Evolutionary conservation across 2,329 filamentous ascomycete species (phyloP), one percentile per base, ranked within the genome.

Genomic region (Alternaria angustiovoidea): DNA sequence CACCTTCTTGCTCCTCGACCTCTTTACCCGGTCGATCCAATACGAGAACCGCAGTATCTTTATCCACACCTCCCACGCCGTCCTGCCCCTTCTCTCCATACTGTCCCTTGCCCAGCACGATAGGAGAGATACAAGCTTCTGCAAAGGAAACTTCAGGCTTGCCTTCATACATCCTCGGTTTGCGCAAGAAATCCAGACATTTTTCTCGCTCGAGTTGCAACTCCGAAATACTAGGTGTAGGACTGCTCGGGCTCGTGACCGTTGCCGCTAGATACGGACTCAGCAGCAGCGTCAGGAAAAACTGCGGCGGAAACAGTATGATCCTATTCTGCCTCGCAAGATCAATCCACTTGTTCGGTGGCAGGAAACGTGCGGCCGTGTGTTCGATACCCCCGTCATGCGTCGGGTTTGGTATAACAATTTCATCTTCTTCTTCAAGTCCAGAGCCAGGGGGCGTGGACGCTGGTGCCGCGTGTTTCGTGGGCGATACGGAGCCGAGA

Each of bases 241-340:
- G 72, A 0, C 64, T 71, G 1, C 65, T 64, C 1, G 69, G 61
- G 0, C 68, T 62, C 0, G 72, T 75, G 0, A 75, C 28, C 5
- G 36, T 39, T 11, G 36, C n/a, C 4, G 73, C 75, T 16, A 91
- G 79, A 66, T 88, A 87, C 2, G 79, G 80, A 0, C 84, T 76
- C 2, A 92, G 78, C 0, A 91, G 79, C 34, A 84, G 80, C 11
- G 93, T 82, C 4, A 95, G 84, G 78, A 91, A 93, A 74, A 89
- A 90, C 74, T 98, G 95, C 0, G 95, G 95, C 4, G 95, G 95
- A 74, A 96, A 97, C 5, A 99, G 81, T 59, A 96, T 91, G 61
- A 97, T 88, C 39, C 91, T 84, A 28, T 88, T 89, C 3, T 76
- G 76, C 2, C 83, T 80, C 4, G 91, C 90, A 51, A 86, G 84